phyloP scores from a whole-genome alignment of 768 basidiomycete genomes.

The Pleurotus giganteus region DNA sequence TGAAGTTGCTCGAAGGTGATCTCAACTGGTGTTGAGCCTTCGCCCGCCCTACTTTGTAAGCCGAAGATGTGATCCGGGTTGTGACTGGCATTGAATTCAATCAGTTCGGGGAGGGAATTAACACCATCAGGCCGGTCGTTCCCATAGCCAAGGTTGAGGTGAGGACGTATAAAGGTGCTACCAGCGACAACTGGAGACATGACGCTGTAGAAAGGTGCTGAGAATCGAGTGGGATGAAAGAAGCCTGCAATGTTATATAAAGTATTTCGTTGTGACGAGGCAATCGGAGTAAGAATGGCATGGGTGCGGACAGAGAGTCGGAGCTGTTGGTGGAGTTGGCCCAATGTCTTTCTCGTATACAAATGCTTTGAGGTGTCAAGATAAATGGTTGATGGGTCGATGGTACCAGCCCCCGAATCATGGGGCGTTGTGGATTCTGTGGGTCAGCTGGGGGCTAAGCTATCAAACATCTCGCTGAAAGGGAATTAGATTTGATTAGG shows the following conservation, averaged over 20 bases:
- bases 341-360: not conserved
- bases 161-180: slow-evolving; percentile 33
- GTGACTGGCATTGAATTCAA: slow-evolving; percentile 31
- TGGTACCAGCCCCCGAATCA: too few relatives aligned
- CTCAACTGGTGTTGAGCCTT: slow-evolving; percentile 21
- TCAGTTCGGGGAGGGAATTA: slow-evolving; percentile 33
- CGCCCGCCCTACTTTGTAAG: slow-evolving; percentile 26
- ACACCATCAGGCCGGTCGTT: slow-evolving; percentile 25
- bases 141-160: slow-evolving; percentile 31
- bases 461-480: too few relatives aligned
- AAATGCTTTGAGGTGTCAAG: not conserved
- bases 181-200: slow-evolving; percentile 20
- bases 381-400: too few relatives aligned
- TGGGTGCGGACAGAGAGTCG: not conserved
- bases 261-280: not conserved
- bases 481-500: too few relatives aligned
- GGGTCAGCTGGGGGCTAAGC: too few relatives aligned
- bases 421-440: too few relatives aligned
- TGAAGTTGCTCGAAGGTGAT: slow-evolving; percentile 35
- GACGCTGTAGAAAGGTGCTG: not conserved
- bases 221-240: not conserved
- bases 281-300: not conserved
- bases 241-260: not conserved
- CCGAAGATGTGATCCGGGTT: slow-evolving; percentile 35
- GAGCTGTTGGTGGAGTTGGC: slow-evolving; percentile 4